phyloP scores from a whole-genome alignment of 2,329 filamentous ascomycete species.

The Diaporthe eres region DNA sequence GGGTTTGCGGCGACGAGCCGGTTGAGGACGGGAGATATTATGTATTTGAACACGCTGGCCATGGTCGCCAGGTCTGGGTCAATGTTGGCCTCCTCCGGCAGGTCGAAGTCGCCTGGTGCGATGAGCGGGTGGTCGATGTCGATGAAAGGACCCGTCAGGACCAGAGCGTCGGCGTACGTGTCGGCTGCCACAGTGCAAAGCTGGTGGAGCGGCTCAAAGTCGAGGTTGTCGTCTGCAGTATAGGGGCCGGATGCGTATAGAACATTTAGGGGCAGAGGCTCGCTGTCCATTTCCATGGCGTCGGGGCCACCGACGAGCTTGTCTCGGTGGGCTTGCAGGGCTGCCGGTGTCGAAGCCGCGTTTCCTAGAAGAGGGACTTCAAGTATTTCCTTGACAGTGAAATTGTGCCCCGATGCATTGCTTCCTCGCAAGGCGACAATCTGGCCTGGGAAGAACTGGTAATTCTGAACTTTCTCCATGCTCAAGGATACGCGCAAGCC shows the following conservation, averaged over 20 bases:
- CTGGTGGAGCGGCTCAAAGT: constrained; percentile 87
- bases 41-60: constrained; percentile 84
- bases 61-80: constrained; percentile 86
- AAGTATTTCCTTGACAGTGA: constrained; percentile 83
- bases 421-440: constrained; percentile 89
- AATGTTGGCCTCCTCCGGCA: constrained; percentile 75
- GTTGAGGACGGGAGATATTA: constrained; percentile 81
- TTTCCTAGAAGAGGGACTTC: constrained; percentile 80
- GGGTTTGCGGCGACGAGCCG: constrained; percentile 80
- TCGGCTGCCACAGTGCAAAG: constrained; percentile 84
- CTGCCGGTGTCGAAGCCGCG: constrained; percentile 77
- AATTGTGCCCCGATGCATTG: constrained; percentile 88
- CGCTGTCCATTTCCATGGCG: constrained; percentile 71
- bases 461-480: constrained; percentile 75
- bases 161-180: constrained; percentile 80
- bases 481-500: constrained; percentile 87
- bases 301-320: constrained; percentile 76
- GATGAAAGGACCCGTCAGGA: constrained; percentile 89
- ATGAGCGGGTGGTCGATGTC: constrained; percentile 93
- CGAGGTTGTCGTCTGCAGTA: constrained; percentile 91
- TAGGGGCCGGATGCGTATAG: constrained; percentile 89
- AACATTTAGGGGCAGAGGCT: constrained; percentile 79
- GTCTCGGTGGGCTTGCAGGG: constrained; percentile 78
- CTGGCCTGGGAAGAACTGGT: constrained; percentile 94
- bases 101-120: constrained; percentile 83